A percentile compares a stretch with the other conserved stretches of the same genome.
These are phyloP conservation scores for Tulasnella sp. DNA, from an alignment of 768 basidiomycete genomes.

Conservation along the genomic window DNA sequence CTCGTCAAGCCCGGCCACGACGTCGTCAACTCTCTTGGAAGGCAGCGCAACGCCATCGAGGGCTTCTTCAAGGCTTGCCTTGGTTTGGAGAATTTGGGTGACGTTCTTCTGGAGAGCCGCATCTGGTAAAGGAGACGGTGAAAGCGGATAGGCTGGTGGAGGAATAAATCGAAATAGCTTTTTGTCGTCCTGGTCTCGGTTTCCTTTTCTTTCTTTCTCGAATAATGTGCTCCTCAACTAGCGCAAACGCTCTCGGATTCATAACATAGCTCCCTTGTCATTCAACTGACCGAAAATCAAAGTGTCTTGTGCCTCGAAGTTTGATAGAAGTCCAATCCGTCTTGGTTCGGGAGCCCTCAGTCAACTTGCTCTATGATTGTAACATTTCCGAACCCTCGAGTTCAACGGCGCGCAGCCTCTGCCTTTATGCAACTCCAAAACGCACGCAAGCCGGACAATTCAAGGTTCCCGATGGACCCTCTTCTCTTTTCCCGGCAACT, in stretches of 20 bases:
- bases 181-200: not conserved
- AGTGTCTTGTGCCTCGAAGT: not conserved
- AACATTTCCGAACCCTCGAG: too few relatives aligned
- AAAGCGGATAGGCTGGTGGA: not conserved
- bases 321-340: not conserved
- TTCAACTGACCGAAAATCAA: not conserved
- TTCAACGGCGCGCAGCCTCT: too few relatives aligned
- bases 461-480: too few relatives aligned
- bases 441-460: too few relatives aligned
- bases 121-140: slow-evolving; percentile 61
- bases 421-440: too few relatives aligned
- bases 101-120: slow-evolving; percentile 81
- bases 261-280: not conserved
- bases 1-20: slow-evolving; percentile 79
- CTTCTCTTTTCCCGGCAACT: too few relatives aligned
- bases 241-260: not conserved
- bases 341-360: too few relatives aligned
- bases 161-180: not conserved
- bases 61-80: slow-evolving; percentile 92
- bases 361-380: too few relatives aligned
- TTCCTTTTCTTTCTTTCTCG: not conserved
- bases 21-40: slow-evolving; percentile 91
- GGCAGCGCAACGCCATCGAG: slow-evolving; percentile 93
- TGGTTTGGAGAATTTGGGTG: slow-evolving; percentile 76
- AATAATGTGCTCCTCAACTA: not conserved